Percentiles rank a stretch among this genome's conserved stretches.
Evolutionary conservation across 306 rosid genomes (phyloP).

Genomic region (Malus sieversii): DNA sequence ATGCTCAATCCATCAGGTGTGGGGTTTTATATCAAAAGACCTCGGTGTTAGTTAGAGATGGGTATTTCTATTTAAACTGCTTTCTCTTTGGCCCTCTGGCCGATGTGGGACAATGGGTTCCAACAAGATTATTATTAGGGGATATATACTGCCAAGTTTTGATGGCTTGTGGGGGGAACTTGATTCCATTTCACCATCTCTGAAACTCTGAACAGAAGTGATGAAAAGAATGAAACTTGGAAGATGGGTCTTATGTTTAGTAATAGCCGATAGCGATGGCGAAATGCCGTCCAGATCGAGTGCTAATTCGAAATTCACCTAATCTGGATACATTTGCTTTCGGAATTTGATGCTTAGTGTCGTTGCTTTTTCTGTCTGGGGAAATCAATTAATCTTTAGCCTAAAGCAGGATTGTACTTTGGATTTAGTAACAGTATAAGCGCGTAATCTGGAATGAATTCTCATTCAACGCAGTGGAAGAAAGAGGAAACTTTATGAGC

Average conservation of each 20-base stretch:
- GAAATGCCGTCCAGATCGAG: constrained; percentile 2
- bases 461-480: not conserved
- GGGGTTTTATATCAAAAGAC: too few relatives aligned
- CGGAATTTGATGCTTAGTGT: constrained; percentile 26
- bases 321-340: not conserved
- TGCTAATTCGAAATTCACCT: constrained; percentile 10
- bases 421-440: not conserved
- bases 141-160: constrained; percentile 12
- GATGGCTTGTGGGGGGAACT: constrained; percentile 29
- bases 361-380: constrained; percentile 11
- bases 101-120: too few relatives aligned
- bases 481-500: not conserved
- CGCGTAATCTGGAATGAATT: constrained; percentile 3
- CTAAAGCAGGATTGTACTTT: constrained; percentile 1
- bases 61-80: too few relatives aligned
- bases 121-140: not conserved
- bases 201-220: not conserved
- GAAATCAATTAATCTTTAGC: constrained; percentile 10
- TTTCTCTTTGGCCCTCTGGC: too few relatives aligned
- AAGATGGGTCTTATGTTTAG: constrained; percentile 9
- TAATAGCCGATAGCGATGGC: constrained; percentile 1
- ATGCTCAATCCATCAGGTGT: too few relatives aligned
- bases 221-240: not conserved
- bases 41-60: too few relatives aligned
- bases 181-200: constrained; percentile 26